Base-by-base conservation (phyloP, 2,329 filamentous ascomycete genomes). In the Venturia carpophila region DNA sequence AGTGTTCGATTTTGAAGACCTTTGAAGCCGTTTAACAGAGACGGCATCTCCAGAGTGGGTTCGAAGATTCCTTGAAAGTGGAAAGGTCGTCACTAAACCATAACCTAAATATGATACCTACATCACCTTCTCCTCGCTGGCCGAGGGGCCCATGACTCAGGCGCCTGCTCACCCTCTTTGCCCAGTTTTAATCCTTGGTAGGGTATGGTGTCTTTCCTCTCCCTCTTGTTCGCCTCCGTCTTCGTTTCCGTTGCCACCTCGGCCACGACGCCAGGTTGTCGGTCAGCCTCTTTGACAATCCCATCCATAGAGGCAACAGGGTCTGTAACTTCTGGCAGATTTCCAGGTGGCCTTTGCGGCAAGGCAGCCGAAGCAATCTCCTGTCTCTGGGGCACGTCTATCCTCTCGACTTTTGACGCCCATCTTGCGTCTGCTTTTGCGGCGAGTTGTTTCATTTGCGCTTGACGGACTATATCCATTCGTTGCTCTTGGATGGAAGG, bases 391-490 rank as follows among this genome's bases (percentile, higher is more conserved):
- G 41, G 64, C 60, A 21, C 42, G 27, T 87, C 84, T 45, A 87
- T 78, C 66, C 79, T 83, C 4, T 82, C 84, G 1, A 83, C 80
- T 68, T 85, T 82, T 61, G 79, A 79, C 10, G 80, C 83, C 85
- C 85, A 88, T 68, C 83, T 76, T 67, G 82, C 82, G 71, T 87
- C 85, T 47, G 85, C 85, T 55, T 82, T 75, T 60, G 78, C 79
- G 2, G 84, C 85, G 27, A 87, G 79, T 62, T 82, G 71, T 71
- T 85, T 86, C 70, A 87, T 81, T 66, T 79, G 79, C n/a, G 76
- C 74, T 71, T 84, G 84, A 37, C 85, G 79, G 42, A 79, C 69
- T 58, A 86, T 68, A 66, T 88, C 85, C 60, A 79, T 75, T 67
- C 80, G 79, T 70, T 87, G 85, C 73, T 88, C 85, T 69, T 80